Evolutionary conservation across 257 asterid species (phyloP), one percentile per base, ranked within the genome.

Genomic region (Przewalskia tangutica): DNA sequence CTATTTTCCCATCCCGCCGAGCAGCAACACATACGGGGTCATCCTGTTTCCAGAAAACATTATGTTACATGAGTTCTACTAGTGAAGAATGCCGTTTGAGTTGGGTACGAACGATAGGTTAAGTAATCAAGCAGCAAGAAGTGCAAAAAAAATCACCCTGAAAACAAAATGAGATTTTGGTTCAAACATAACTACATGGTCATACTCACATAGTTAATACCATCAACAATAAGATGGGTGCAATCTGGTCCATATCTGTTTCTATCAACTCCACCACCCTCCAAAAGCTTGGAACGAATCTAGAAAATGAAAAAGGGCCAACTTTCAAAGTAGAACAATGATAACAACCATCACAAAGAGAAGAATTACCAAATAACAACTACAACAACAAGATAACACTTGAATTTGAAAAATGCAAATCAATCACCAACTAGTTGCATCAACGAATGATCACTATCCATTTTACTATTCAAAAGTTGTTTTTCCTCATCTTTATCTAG

Each of bases 21-120:
- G 99, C 98, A 84, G 94, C 88, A 46, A 84, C 84, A 46, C 99
- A 96, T 32, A 87, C 77, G 17, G 98, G 97, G 85, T 96, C 97
- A 62, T 93, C 95, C 99, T 96, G 80, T 53, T 75, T 50, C 62
- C 46, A 75, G 63, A 23, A 79, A 79, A 81, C 63, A 78, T 18
- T 20, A 78, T 36, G 76, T 38, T 56, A 67, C 34, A 82, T 6
- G 58, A 60, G 10, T 62, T 66, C 83, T 18, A 81, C 11, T 2
- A 46, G 36, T 64, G 11, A 23, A 20, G 7, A 16, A 65, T 32
- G 80, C 1, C 2, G 16, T 27, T 73, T 14, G 27, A 14, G 46
- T 75, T 27, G 42, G 23, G 27, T 51, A 51, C 32, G 51, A 14
- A n/a, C 36, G 50, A 75, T 27, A 38, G 20, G 16, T 7, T 32